Evolutionary conservation across 495 filamentous ascomycete genomes (phyloP).

Genomic region (Bathelium albidoporum): DNA sequence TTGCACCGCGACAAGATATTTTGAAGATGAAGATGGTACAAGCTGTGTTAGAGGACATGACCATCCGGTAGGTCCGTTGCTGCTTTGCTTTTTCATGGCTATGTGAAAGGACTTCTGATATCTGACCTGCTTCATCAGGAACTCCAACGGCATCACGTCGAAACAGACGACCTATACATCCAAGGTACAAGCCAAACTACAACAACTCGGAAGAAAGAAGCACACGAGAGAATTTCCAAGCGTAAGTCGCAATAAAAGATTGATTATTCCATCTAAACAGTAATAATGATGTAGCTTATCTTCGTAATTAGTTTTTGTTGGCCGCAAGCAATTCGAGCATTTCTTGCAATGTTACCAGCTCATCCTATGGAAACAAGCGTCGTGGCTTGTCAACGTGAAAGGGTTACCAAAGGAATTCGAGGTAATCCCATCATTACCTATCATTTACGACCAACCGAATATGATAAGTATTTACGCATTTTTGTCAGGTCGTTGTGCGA

Average conservation of each 20-base stretch:
- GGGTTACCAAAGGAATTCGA: conserved; percentile 56
- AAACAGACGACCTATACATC: not conserved
- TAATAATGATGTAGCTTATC: not conserved
- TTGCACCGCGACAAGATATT: not conserved
- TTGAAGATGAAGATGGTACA: not conserved
- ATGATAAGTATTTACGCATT: not conserved
- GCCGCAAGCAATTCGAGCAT: conserved; percentile 58
- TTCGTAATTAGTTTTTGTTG: conserved; percentile 29
- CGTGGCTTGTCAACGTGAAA: conserved; percentile 50
- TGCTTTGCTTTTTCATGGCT: not conserved
- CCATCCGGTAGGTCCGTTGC: not conserved
- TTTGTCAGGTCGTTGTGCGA: conserved; percentile 39
- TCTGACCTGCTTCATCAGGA: not conserved
- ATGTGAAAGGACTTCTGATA: not conserved
- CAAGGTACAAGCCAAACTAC: not conserved
- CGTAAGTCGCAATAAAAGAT: not conserved
- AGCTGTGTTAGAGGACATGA: conserved; percentile 1
- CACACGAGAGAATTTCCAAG: not conserved
- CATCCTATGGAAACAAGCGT: conserved; percentile 66
- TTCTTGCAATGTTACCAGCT: conserved; percentile 78
- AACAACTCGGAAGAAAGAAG: not conserved
- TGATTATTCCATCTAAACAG: not conserved
- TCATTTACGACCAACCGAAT: conserved; percentile 1
- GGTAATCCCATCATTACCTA: conserved; percentile 27
- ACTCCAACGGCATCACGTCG: not conserved